phyloP scores from a whole-genome alignment of 2,329 filamentous ascomycete genomes.

The Fusarium gaditjirri region DNA sequence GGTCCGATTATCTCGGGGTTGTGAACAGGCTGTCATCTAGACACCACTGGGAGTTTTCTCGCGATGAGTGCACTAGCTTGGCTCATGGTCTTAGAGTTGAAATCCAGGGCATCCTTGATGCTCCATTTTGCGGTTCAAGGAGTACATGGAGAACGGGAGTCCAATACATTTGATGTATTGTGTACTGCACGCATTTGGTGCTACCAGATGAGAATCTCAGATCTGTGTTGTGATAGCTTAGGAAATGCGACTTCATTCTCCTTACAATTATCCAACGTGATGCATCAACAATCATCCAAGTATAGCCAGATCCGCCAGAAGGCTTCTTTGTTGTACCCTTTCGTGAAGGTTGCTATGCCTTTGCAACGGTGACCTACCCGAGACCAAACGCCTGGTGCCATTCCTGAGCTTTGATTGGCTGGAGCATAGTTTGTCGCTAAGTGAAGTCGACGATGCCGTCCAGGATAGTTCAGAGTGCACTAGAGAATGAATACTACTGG shows the following conservation, averaged over 20 bases:
- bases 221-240: too few relatives aligned
- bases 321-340: neutral
- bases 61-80: neutral
- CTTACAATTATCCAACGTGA: neutral
- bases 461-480: neutral
- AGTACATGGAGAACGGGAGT: neutral
- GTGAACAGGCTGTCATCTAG: accelerated
- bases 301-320: too few relatives aligned
- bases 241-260: neutral
- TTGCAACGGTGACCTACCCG: neutral
- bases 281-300: accelerated
- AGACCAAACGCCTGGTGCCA: neutral
- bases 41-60: neutral
- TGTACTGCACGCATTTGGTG: too few relatives aligned
- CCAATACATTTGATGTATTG: too few relatives aligned
- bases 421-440: neutral
- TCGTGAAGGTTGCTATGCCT: neutral
- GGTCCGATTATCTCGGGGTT: neutral
- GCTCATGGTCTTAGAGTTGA: too few relatives aligned
- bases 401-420: neutral
- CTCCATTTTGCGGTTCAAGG: accelerated
- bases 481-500: too few relatives aligned
- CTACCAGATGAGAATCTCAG: too few relatives aligned
- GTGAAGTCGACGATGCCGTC: neutral
- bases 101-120: accelerated